Percentiles rank a stretch among this genome's conserved stretches.
These are phyloP conservation scores for Colletotrichum australisinense DNA, from an alignment of 2,329 filamentous ascomycete species.

Conservation along the genomic window DNA sequence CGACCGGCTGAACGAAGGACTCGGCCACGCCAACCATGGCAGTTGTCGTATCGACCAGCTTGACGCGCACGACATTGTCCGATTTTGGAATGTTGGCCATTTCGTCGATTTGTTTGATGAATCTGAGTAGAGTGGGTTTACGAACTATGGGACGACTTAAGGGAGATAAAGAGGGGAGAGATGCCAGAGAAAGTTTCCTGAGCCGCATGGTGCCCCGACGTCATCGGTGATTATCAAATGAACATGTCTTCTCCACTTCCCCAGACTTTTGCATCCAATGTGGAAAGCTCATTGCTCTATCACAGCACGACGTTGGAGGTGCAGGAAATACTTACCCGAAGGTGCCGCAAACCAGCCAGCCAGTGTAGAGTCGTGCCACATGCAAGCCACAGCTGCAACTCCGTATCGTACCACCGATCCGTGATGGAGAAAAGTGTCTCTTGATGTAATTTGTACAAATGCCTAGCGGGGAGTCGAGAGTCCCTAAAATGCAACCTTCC, in stretches of 20 bases:
- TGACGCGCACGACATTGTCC: constrained; percentile 34
- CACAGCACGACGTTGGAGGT: not conserved
- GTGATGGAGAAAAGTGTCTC: not conserved
- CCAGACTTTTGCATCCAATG: not conserved
- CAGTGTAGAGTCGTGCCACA: not conserved
- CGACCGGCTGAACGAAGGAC: constrained; percentile 33
- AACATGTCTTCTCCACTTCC: constrained; percentile 17
- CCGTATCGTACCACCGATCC: not conserved
- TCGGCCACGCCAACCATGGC: constrained; percentile 29
- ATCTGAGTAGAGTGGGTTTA: not conserved
- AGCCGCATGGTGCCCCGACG: constrained; percentile 11
- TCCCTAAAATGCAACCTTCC: not conserved
- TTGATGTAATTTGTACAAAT: constrained; percentile 14
- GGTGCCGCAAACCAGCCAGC: not conserved
- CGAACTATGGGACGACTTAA: not conserved
- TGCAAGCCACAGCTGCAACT: not conserved
- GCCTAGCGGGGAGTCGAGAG: constrained; percentile 14
- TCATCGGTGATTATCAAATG: constrained; percentile 8
- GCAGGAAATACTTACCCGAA: constrained; percentile 16
- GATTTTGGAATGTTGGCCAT: constrained; percentile 29
- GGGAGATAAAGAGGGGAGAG: not conserved
- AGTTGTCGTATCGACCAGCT: constrained; percentile 35
- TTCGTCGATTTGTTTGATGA: too few relatives aligned
- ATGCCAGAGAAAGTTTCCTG: not conserved
- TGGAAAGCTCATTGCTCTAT: not conserved